These are phyloP conservation scores for Liquidambar formosana DNA, from an alignment of 164 flowering plant species.

Conservation along the genomic window DNA sequence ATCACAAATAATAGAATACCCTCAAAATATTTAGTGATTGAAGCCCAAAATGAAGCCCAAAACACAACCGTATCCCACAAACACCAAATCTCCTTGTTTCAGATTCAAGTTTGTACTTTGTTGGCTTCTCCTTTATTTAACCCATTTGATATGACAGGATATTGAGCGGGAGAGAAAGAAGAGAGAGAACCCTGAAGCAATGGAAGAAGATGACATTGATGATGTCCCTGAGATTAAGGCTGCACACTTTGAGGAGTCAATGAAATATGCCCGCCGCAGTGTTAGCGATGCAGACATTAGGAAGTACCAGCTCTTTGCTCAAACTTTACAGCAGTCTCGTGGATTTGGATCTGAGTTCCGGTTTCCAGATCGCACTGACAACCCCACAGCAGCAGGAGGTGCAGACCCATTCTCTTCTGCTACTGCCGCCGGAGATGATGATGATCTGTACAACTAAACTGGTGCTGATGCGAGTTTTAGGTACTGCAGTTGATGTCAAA, in stretches of 20 bases:
- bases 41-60: too few species aligned
- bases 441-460: constrained; percentile 49
- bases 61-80: too few species aligned
- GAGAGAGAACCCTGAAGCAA: constrained; percentile 56
- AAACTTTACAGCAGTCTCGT: constrained; percentile 68
- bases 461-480: background rate
- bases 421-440: constrained; percentile 45
- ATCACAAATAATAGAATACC: too few species aligned
- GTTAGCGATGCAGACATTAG: constrained; percentile 69
- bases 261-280: constrained; percentile 66
- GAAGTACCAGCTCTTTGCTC: constrained; percentile 66
- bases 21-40: too few species aligned
- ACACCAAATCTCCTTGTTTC: too few species aligned
- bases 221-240: constrained; percentile 61
- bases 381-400: constrained; percentile 27
- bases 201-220: constrained; percentile 65
- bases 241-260: constrained; percentile 69
- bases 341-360: constrained; percentile 69
- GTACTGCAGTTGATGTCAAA: too few species aligned
- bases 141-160: constrained; percentile 37
- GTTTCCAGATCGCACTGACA: constrained; percentile 39
- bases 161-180: constrained; percentile 56
- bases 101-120: background rate
- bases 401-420: constrained; percentile 45
- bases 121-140: background rate